phyloP scores from a whole-genome alignment of 768 basidiomycete genomes.

The Rhodotorula taiwanensis region DNA sequence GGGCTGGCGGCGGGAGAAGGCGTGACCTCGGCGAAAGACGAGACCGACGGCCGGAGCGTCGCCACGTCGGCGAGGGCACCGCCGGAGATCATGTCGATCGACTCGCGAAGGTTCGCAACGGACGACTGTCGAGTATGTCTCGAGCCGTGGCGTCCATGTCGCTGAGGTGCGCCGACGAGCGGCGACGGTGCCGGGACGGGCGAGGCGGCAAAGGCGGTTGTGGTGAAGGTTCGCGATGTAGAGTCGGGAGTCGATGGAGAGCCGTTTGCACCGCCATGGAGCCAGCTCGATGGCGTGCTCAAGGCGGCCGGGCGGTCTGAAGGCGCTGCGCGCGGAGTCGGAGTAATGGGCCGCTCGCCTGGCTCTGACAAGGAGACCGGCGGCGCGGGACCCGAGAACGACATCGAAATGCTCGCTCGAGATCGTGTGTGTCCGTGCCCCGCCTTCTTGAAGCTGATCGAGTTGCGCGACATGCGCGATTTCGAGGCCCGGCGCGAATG shows the following conservation, averaged over 20 bases:
- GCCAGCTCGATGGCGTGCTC: conserved; percentile 18
- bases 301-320: neutral
- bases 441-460: conserved; percentile 23
- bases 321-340: conserved; percentile 1
- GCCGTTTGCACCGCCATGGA: conserved; percentile 1
- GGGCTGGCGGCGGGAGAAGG: neutral
- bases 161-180: neutral
- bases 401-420: conserved; percentile 33
- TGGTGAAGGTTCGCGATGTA: conserved; percentile 8
- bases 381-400: conserved; percentile 18
- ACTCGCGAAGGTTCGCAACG: conserved; percentile 81
- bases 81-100: conserved; percentile 83
- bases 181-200: conserved; percentile 18
- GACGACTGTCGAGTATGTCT: conserved; percentile 80
- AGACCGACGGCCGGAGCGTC: conserved; percentile 21
- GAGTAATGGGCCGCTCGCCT: neutral
- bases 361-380: neutral
- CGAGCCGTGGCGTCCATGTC: conserved; percentile 52
- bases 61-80: neutral
- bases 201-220: conserved; percentile 10
- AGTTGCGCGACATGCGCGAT: conserved; percentile 18
- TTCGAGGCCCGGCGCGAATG: conserved; percentile 5
- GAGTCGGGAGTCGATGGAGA: neutral
- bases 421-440: conserved; percentile 34
- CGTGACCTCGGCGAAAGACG: conserved; percentile 11